Base-by-base conservation (phyloP, 2,329 filamentous ascomycete genomes). In the Plectosphaerella cucumerina region DNA sequence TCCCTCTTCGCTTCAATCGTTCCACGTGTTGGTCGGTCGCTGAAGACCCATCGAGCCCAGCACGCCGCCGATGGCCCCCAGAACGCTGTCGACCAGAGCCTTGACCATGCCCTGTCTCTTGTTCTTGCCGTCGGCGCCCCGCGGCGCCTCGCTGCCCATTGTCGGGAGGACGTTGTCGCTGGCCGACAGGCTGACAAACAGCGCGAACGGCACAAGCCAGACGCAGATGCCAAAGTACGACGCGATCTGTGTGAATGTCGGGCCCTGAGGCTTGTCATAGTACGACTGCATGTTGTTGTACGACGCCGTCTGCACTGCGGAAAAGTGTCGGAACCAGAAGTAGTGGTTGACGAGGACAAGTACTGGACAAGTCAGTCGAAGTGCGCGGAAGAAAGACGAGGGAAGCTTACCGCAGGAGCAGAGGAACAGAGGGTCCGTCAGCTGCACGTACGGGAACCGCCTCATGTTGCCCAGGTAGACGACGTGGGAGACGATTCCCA, bases 221-320 rank as follows among this genome's bases (percentile, higher is more conserved):
- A 99, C 92, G 62, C 92, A 96, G 2, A 99, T 76, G 0, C 94
- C 94, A 64, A 99, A 99, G 70, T 94, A 99, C 0, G 90, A 93
- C 0, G 94, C 91, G 43, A 97, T 94, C 72, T 97, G 90, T 17
- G 90, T 92, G 67, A 99, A 99, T 35, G 82, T 86, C 0, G 94
- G 94, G 43, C 90, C 65, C 48, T 83, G 70, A 50, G 76, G 72
- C 52, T 77, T 74, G 57, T 89, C 82, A 64, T 87, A 86, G 64
- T 81, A 78, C 49, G 82, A 80, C 4, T 78, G 74, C 68, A 74
- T 68, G 61, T 80, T 75, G 50, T 78, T 70, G 69, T 85, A 83
- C 3, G 83, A 74, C 49, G 69, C 70, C 45, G 79, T 69, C 56
- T 86, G 80, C 50, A 79, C 75, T 50, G 77, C 71, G 53, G 88